Evolutionary conservation across 371 early-diverging fungal genomes (phyloP).

Genomic region (Saksenaea oblongispora): DNA sequence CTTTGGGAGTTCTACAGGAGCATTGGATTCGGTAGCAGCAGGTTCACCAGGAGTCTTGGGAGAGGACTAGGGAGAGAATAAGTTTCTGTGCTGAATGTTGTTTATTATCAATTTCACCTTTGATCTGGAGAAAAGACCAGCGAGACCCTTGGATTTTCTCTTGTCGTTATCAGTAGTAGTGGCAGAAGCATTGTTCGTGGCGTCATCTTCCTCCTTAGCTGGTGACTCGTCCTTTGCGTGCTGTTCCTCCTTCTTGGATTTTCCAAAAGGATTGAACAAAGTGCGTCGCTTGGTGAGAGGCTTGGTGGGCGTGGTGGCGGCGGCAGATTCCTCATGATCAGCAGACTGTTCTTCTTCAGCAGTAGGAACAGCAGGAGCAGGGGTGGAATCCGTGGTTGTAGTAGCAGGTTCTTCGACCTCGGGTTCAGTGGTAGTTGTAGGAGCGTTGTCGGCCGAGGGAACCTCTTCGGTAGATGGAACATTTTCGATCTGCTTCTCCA

Average conservation of each 20-base stretch:
- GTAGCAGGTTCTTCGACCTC: not conserved
- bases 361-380: not conserved
- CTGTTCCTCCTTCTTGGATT: conserved; percentile 18
- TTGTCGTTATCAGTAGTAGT: conserved; percentile 15
- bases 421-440: not conserved
- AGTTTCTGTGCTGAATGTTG: conserved; percentile 2
- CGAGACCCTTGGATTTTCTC: conserved; percentile 17
- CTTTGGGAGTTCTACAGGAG: conserved; percentile 10
- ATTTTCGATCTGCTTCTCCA: not conserved
- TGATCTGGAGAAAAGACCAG: conserved; percentile 11
- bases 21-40: conserved; percentile 6
- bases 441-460: not conserved
- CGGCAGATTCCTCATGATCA: not conserved
- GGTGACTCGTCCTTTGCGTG: conserved; percentile 9
- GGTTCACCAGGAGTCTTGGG: conserved; percentile 5
- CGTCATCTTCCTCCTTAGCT: conserved; percentile 6
- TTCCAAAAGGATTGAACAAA: conserved; percentile 33
- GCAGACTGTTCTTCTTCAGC: conserved; percentile 6
- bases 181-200: not conserved
- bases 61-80: not conserved
- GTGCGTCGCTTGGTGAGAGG: conserved; percentile 26
- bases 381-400: not conserved
- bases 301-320: conserved; percentile 4
- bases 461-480: not conserved
- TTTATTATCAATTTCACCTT: conserved; percentile 4